These are phyloP conservation scores for Madurella mycetomatis DNA, from an alignment of 2,329 filamentous ascomycete species.

Conservation along the genomic window DNA sequence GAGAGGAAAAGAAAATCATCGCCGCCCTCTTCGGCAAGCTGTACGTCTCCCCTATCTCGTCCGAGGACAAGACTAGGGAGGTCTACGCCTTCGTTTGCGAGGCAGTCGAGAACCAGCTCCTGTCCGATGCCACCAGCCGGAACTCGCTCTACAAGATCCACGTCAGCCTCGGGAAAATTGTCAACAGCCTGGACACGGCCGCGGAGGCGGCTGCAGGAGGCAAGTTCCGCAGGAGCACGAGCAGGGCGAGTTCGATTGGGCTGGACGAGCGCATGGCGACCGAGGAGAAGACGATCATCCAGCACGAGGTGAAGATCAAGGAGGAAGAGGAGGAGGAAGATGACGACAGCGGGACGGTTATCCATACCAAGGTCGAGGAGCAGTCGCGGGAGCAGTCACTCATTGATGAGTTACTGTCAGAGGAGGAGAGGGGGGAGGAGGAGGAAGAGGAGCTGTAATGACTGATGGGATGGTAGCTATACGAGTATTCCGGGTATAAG, in stretches of 20 bases:
- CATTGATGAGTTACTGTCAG: slow-evolving; percentile 38
- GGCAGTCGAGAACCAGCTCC: slow-evolving; percentile 59
- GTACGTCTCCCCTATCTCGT: slow-evolving; percentile 65
- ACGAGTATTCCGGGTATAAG: neutral
- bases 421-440: slow-evolving; percentile 44
- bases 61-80: slow-evolving; percentile 53
- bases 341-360: slow-evolving; percentile 11
- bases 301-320: slow-evolving; percentile 42
- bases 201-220: slow-evolving; percentile 8
- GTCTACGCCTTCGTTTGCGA: slow-evolving; percentile 55
- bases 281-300: slow-evolving; percentile 38
- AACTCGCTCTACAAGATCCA: slow-evolving; percentile 67
- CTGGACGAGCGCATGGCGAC: slow-evolving; percentile 30
- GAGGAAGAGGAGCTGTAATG: slow-evolving; percentile 33
- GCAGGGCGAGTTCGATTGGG: slow-evolving; percentile 42
- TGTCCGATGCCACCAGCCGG: slow-evolving; percentile 56
- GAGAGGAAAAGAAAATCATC: slow-evolving; percentile 81
- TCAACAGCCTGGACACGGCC: slow-evolving; percentile 49
- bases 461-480: slow-evolving; percentile 21
- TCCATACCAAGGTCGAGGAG: slow-evolving; percentile 19
- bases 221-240: slow-evolving; percentile 33
- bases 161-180: slow-evolving; percentile 62
- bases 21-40: slow-evolving; percentile 77
- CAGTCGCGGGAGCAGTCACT: slow-evolving; percentile 32
- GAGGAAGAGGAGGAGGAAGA: slow-evolving; percentile 44